These are phyloP conservation scores for Trametes coccinea DNA, from an alignment of 768 basidiomycete species.

Conservation along the genomic window DNA sequence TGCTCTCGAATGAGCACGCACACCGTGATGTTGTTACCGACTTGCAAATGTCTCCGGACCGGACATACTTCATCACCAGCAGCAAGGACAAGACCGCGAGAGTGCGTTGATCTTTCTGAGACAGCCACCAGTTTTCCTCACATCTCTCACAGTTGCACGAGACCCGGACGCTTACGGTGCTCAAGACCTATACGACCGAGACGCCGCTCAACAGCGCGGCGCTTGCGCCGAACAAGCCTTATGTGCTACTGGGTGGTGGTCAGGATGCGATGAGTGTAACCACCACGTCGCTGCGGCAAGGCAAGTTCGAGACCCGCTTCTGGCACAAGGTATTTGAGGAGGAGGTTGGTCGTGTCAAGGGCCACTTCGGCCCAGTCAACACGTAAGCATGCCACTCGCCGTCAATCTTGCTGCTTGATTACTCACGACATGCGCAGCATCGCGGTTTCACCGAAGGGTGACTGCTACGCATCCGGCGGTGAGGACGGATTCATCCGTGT, in stretches of 20 bases:
- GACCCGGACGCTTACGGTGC: constrained; percentile 80
- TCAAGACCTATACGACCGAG: constrained; percentile 93
- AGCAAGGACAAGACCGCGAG: constrained; percentile 97
- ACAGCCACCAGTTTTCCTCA: not conserved
- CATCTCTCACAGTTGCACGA: constrained; percentile 67
- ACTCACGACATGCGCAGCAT: constrained; percentile 52
- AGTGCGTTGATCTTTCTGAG: constrained; percentile 45
- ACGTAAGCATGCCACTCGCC: constrained; percentile 59
- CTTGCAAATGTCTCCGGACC: constrained; percentile 85
- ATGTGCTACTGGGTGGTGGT: constrained; percentile 92
- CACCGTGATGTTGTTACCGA: constrained; percentile 89
- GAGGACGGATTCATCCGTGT: constrained; percentile 95
- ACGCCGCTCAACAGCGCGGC: constrained; percentile 95
- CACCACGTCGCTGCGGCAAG: constrained; percentile 89
- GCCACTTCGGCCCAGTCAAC: constrained; percentile 96
- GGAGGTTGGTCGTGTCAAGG: constrained; percentile 95
- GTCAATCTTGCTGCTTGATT: not conserved
- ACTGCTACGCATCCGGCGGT: constrained; percentile 88
- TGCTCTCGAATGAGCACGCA: constrained; percentile 80
- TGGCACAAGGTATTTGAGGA: constrained; percentile 98
- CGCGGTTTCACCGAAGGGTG: constrained; percentile 88
- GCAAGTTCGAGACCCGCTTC: constrained; percentile 97
- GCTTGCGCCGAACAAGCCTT: constrained; percentile 80
- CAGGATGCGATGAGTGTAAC: constrained; percentile 98
- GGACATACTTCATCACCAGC: constrained; percentile 93